Conservation (phyloP, 306 rosid genomes). For the Medicago ruthenica region DNA sequence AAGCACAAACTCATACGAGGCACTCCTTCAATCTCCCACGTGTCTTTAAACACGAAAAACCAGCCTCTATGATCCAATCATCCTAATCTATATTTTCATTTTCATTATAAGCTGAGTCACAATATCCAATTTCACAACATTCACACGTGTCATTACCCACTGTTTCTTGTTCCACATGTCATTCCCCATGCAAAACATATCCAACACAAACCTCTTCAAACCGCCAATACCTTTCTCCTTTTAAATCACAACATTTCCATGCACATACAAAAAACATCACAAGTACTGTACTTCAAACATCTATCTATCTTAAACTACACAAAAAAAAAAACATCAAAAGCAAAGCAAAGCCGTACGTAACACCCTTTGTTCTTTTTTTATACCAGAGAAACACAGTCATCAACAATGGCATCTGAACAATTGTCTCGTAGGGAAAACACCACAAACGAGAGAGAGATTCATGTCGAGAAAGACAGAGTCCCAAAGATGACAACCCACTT, state of each 20-base stretch:
- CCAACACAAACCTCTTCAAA: constrained; percentile 41
- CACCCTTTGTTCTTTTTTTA: not conserved
- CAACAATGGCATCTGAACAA: constrained; percentile 67
- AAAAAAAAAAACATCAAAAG: not conserved
- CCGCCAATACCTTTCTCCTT: constrained; percentile 49
- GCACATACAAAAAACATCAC: not conserved
- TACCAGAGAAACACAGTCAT: not conserved
- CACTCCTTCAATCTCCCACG: constrained; percentile 24
- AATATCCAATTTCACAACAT: not conserved
- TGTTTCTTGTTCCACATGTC: constrained; percentile 49
- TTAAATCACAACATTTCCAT: constrained; percentile 20
- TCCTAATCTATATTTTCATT: constrained; percentile 24
- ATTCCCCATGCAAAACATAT: constrained; percentile 49
- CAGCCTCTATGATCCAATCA: not conserved
- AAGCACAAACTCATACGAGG: not conserved
- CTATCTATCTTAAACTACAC: not conserved
- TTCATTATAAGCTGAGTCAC: constrained; percentile 42
- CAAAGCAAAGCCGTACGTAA: not conserved
- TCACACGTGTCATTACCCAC: constrained; percentile 51
- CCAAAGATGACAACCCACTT: constrained; percentile 65
- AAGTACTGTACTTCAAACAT: no score
- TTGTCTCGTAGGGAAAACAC: constrained; percentile 52
- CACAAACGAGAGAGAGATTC: constrained; percentile 50
- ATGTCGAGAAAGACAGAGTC: constrained; percentile 53
- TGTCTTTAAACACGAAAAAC: constrained; percentile 31